Conservation (phyloP, 495 filamentous ascomycete genomes). For the Neurospora sp. region DNA sequence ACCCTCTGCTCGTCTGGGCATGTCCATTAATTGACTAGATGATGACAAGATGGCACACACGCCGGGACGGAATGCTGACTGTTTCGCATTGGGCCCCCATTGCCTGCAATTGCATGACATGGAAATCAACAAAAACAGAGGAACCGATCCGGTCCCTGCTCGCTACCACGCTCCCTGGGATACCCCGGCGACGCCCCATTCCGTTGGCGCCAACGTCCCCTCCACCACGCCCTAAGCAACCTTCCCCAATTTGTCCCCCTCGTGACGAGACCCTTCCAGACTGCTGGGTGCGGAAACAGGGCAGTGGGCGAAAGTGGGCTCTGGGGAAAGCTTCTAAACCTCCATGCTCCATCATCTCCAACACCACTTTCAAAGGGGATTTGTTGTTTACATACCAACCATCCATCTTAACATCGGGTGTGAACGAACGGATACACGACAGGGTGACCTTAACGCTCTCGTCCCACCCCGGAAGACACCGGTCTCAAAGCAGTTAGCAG, state of each 20-base stretch:
- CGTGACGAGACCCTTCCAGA: background rate
- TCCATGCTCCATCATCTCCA: background rate
- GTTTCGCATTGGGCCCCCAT: background rate
- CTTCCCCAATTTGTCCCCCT: background rate
- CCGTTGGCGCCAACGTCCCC: background rate
- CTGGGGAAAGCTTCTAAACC: background rate
- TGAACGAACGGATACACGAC: background rate
- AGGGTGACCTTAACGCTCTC: background rate
- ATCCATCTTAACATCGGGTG: background rate
- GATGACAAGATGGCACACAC: background rate
- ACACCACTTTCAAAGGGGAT: background rate
- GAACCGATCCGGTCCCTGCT: background rate
- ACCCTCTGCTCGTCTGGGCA: background rate
- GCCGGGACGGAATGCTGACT: background rate
- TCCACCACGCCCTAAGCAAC: background rate
- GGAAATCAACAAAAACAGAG: background rate
- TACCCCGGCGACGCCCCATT: background rate
- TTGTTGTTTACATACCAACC: background rate
- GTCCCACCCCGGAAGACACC: background rate
- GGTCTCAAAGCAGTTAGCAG: background rate
- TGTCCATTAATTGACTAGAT: background rate
- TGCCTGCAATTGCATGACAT: background rate
- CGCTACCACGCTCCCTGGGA: background rate
- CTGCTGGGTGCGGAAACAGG: background rate
- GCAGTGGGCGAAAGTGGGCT: background rate